phyloP scores from a whole-genome alignment of 345 rosid genomes.

The Rhodomyrtus tomentosa region DNA sequence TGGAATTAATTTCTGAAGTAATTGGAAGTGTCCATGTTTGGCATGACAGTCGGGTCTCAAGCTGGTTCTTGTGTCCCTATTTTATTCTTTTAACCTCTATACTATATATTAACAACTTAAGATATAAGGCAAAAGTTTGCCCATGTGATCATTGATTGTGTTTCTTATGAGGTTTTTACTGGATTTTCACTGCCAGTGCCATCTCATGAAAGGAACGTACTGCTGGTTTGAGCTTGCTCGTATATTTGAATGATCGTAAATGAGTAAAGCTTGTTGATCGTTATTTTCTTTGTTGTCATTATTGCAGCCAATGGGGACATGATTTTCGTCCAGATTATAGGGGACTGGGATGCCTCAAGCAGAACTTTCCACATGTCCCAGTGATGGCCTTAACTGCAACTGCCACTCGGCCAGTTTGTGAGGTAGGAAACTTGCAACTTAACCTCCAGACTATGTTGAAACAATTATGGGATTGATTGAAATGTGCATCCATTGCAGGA shows the following conservation, averaged over 20 bases:
- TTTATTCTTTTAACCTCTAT: background rate
- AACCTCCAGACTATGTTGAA: background rate
- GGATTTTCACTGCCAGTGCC: background rate
- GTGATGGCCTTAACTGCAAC: conserved; percentile 90
- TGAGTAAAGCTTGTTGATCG: background rate
- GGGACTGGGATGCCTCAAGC: conserved; percentile 71
- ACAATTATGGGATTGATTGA: background rate
- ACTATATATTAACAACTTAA: background rate
- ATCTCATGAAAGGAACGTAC: background rate
- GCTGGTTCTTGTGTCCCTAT: background rate
- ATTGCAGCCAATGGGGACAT: conserved; percentile 93
- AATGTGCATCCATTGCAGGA: conserved; percentile 32
- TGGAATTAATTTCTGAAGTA: background rate
- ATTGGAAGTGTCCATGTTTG: background rate
- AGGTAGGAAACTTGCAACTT: conserved; percentile 21
- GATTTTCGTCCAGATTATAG: conserved; percentile 96
- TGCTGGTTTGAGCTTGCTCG: background rate
- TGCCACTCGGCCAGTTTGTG: conserved; percentile 61
- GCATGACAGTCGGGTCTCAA: background rate
- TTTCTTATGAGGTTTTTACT: background rate
- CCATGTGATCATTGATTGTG: background rate
- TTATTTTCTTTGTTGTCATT: background rate
- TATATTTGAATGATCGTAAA: background rate
- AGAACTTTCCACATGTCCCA: conserved; percentile 57
- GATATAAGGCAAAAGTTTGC: background rate